Evolutionary conservation across 163 green algal genomes (phyloP), one percentile per base, ranked within the genome.

Genomic region (Volvox carteri): DNA sequence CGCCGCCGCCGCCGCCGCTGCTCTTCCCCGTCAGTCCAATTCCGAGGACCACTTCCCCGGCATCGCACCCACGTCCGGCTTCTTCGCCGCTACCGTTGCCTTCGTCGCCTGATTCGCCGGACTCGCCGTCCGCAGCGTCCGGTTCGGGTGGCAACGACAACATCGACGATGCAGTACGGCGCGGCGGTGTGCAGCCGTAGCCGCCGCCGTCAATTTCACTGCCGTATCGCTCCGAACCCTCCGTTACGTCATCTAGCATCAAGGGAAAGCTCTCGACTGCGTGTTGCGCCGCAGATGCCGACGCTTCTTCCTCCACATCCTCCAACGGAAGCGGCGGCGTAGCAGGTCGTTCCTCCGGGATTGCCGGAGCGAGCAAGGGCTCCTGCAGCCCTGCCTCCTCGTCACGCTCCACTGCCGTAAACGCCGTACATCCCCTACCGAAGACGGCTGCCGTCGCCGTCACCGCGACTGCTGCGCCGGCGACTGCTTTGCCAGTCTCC

Each of bases 371-470:
- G 16, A 81, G 42, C 46, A 81, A n/a, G 23, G 73, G 73, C 46
- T 62, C 44, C 44, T 46, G 1, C 73, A 81, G 73, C 44, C 44
- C 73, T 23, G 73, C 19, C 73, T 81, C 73, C 73, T 81, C 73
- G 73, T 81, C 73, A n/a, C 67, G 25, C 67, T 37, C 39, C 30
- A 75, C 65, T 46, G 60, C 60, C 60, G n/a, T 72, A 72, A 23
- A 19, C 23, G 11, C 28, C 11, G 60, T 72, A 39, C 60, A n/a
- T n/a, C n/a, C n/a, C n/a, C n/a, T n/a, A n/a, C n/a, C n/a, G n/a
- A n/a, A n/a, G n/a, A n/a, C n/a, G n/a, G n/a, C n/a, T n/a, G n/a
- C n/a, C n/a, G n/a, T n/a, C n/a, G n/a, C n/a, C n/a, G n/a, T n/a
- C n/a, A n/a, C 54, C 4, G 54, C 54, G 54, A 30, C 54, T 65